These are phyloP conservation scores for Magnusiomyces paraingens DNA, from an alignment of 1,139 yeast genomes.

Conservation along the genomic window DNA sequence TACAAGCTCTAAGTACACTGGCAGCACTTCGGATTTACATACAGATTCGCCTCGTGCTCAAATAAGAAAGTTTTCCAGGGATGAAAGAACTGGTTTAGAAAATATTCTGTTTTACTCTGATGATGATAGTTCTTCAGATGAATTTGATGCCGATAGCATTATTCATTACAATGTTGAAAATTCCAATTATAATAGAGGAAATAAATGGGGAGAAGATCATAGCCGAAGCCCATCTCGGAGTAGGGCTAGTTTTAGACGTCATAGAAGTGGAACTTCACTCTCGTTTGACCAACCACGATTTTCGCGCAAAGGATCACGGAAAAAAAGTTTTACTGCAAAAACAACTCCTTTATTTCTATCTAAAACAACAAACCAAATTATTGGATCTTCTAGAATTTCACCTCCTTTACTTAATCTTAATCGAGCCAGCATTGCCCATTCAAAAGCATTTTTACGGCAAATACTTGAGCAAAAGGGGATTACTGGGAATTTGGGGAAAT, in stretches of 20 bases:
- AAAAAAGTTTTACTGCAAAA: conserved; percentile 19
- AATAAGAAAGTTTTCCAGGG: conserved; percentile 3
- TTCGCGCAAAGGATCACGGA: conserved; percentile 25
- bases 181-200: not conserved
- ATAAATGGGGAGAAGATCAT: conserved; percentile 6
- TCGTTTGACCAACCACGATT: conserved; percentile 21
- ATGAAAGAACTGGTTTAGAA: conserved; percentile 5
- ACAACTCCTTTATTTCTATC: conserved; percentile 13
- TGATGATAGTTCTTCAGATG: conserved; percentile 13
- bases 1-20: not conserved
- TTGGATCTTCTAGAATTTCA: not conserved
- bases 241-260: conserved; percentile 19
- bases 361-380: conserved; percentile 4
- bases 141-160: conserved; percentile 6
- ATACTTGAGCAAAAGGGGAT: conserved; percentile 63
- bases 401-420: conserved; percentile 30
- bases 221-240: conserved; percentile 13
- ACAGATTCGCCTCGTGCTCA: conserved; percentile 12
- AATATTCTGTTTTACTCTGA: conserved; percentile 6
- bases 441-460: conserved; percentile 48
- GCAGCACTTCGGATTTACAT: not conserved
- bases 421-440: conserved; percentile 39
- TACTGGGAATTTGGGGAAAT: conserved; percentile 45
- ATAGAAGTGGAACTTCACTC: conserved; percentile 24
- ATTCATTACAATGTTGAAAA: not conserved